Conservation (phyloP, 306 rosid genomes). For the Gynostemma pentaphyllum region DNA sequence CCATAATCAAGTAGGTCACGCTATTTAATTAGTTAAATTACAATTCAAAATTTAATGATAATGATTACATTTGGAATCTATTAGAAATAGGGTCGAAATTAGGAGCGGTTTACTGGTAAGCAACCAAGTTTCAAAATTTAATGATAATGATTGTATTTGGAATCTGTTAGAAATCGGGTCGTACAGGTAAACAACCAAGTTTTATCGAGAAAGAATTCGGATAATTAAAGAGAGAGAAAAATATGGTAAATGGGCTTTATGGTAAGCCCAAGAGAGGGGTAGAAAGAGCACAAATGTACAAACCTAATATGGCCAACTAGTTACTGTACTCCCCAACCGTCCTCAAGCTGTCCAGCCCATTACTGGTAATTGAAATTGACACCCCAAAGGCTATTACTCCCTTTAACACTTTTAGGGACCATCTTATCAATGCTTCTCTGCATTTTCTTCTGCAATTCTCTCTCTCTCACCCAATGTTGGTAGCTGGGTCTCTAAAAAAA, state of each 20-base stretch:
- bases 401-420: conserved; percentile 58
- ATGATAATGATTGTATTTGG: no score
- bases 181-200: no score
- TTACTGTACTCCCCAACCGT: conserved; percentile 11
- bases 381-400: conserved; percentile 24
- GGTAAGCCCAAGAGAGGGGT: conserved; percentile 20
- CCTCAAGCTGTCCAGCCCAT: conserved; percentile 51
- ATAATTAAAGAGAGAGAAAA: not conserved
- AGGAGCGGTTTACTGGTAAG: no score
- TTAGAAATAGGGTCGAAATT: no score
- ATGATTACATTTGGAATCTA: no score
- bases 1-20: no score
- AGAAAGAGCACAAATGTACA: conserved; percentile 10
- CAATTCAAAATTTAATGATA: no score
- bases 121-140: no score
- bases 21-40: no score
- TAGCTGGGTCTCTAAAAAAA: not conserved
- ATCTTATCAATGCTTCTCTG: conserved; percentile 21
- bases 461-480: not conserved
- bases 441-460: not conserved
- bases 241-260: conserved; percentile 2
- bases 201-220: no score
- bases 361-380: conserved; percentile 41
- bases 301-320: conserved; percentile 16
- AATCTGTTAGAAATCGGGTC: no score